Percentiles rank a stretch among this genome's conserved stretches.
Evolutionary conservation across 208 protist genomes (phyloP).

Genomic region (Polymyxa betae): DNA sequence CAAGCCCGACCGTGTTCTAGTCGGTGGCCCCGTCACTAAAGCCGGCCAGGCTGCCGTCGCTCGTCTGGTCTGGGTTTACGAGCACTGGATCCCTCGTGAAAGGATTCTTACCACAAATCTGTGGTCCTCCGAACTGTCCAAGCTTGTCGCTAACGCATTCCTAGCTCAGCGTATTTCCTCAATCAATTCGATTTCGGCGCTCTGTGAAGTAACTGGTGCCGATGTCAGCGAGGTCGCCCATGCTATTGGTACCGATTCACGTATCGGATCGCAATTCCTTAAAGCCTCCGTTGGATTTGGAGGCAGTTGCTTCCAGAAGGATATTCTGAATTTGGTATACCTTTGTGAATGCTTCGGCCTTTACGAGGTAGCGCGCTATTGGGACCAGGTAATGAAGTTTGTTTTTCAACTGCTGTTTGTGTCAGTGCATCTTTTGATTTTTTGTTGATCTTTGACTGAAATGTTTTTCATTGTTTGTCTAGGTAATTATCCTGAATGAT

Average conservation of each 20-base stretch:
- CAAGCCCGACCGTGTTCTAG: slow-evolving; percentile 91
- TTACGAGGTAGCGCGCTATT: slow-evolving; percentile 90
- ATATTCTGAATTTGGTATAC: slow-evolving; percentile 93
- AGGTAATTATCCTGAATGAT: slow-evolving; percentile 86
- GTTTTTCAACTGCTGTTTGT: not conserved
- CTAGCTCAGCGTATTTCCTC: slow-evolving; percentile 94
- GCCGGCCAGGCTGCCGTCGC: slow-evolving; percentile 70
- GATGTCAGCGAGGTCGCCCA: slow-evolving; percentile 70
- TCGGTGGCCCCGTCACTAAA: slow-evolving; percentile 82
- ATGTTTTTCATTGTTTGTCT: not conserved
- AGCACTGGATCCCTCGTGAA: slow-evolving; percentile 84
- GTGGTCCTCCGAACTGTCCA: slow-evolving; percentile 94
- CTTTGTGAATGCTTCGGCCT: slow-evolving; percentile 86
- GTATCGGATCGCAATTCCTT: slow-evolving; percentile 90
- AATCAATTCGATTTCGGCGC: slow-evolving; percentile 88
- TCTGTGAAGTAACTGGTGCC: slow-evolving; percentile 70
- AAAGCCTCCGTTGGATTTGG: slow-evolving; percentile 80
- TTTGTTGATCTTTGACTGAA: slow-evolving; percentile 1
- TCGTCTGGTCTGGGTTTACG: slow-evolving; percentile 70
- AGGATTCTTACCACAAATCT: slow-evolving; percentile 89
- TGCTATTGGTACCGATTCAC: slow-evolving; percentile 75
- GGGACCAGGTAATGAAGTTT: slow-evolving; percentile 78
- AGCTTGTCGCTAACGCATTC: slow-evolving; percentile 94
- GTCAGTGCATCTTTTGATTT: not conserved
- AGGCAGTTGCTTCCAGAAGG: slow-evolving; percentile 82